Evolutionary conservation across 345 rosid species (phyloP).

Genomic region (Conringia planisiliqua): DNA sequence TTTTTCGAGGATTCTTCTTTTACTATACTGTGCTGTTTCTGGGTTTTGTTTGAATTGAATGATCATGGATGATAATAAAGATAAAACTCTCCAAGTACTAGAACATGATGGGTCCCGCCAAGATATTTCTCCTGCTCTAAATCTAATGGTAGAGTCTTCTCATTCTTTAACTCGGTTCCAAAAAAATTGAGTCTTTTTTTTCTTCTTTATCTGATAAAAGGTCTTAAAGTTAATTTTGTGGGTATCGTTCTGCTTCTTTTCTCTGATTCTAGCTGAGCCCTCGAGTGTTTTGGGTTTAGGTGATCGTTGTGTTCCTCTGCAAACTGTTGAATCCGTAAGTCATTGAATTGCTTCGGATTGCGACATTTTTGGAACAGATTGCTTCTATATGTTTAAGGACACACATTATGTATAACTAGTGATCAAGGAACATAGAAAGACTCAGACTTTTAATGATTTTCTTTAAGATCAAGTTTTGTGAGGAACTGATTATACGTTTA

Average conservation of each 20-base stretch:
- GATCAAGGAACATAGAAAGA: neutral
- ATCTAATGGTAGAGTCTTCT: conserved; percentile 19
- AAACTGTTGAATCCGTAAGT: neutral
- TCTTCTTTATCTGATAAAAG: neutral
- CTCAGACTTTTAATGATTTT: neutral
- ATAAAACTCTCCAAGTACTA: neutral
- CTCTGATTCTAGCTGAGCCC: neutral
- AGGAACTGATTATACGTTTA: neutral
- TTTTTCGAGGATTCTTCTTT: neutral
- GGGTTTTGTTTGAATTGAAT: conserved; percentile 7
- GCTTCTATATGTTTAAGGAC: neutral
- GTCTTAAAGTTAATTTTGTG: neutral
- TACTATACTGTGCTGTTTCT: neutral
- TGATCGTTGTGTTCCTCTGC: neutral
- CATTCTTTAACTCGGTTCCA: neutral
- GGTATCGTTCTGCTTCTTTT: neutral
- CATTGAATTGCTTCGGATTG: too few relatives aligned
- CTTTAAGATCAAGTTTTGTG: neutral
- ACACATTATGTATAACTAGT: neutral
- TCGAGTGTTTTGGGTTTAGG: conserved; percentile 5
- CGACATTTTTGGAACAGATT: too few relatives aligned
- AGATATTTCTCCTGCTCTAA: conserved; percentile 21
- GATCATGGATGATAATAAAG: neutral
- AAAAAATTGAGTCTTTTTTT: neutral
- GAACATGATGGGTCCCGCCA: neutral